phyloP scores from a whole-genome alignment of 805 yeast species.

The Wickerhamomyces pijperi region DNA sequence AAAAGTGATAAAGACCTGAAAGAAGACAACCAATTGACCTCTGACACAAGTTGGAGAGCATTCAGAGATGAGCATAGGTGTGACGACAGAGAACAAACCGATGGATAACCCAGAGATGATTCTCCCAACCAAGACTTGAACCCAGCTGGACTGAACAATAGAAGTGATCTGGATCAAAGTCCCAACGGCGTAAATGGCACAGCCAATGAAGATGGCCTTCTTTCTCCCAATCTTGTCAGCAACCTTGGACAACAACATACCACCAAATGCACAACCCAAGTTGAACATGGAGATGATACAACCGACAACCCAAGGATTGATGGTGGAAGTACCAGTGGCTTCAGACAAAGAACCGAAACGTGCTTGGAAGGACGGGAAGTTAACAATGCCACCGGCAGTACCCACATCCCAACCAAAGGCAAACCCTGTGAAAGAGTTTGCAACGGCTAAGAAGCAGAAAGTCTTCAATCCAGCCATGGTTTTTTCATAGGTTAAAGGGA shows the following conservation, averaged over 20 bases:
- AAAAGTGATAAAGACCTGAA: conserved; percentile 57
- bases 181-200: conserved; percentile 51
- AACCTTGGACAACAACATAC: conserved; percentile 40
- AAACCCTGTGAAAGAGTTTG: conserved; percentile 59
- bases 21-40: conserved; percentile 64
- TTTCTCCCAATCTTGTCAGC: conserved; percentile 57
- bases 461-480: too few species aligned
- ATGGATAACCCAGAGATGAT: conserved; percentile 64
- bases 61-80: conserved; percentile 65
- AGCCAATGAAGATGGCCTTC: conserved; percentile 38
- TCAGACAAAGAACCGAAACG: conserved; percentile 38
- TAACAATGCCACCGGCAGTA: conserved; percentile 62
- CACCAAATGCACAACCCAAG: conserved; percentile 64
- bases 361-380: conserved; percentile 42
- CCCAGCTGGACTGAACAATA: conserved; percentile 31
- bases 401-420: conserved; percentile 75
- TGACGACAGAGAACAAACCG: conserved; percentile 66
- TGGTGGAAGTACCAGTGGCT: conserved; percentile 26
- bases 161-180: conserved; percentile 50
- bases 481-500: too few species aligned
- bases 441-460: conserved; percentile 7
- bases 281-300: conserved; percentile 47
- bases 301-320: conserved; percentile 39
- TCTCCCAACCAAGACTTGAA: conserved; percentile 55
- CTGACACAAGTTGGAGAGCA: conserved; percentile 56